Base-by-base conservation (phyloP, 1,284 basidiomycete genomes). In the Sphagnurus paluster region DNA sequence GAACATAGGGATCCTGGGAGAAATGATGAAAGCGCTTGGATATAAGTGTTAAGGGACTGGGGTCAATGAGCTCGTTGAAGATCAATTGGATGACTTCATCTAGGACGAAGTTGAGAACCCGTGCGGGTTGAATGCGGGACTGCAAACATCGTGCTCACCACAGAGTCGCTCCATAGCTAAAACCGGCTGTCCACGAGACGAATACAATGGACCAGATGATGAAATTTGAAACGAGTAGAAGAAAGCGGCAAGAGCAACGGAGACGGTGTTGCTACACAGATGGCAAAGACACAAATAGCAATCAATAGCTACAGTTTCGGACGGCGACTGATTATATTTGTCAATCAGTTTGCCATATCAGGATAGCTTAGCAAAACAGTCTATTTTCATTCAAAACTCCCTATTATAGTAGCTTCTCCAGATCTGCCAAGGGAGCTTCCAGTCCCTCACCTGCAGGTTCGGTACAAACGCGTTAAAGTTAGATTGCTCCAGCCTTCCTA, bases 381-480 rank as follows among this genome's bases (percentile, higher is more conserved):
- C 56, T 54, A 54, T 47, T 41, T 40, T 44, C 21, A 26, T 54
- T 74, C 67, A 87, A 60, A 87, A 80, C 53, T 63, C 64, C 62
- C 75, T 70, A 62, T 70, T 77, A 66, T 80, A 78, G 69, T 81
- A 85, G 55, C 79, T 71, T 59, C 80, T 78, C 91, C 90, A 96
- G 40, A 97, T 83, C 55, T 79, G 77, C 77, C 89, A 94, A 39
- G 93, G 85, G 53, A 97, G 69, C 68, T 79, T 84, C 90, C 94
- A 97, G 62, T 92, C 87, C 61, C 82, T 79, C 55, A 76, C 65
- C 64, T 84, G 84, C 55, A 96, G 60, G 50, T 75, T 72, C 5
- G 82, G 75, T 50, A 87, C 70, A 66, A 93, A 97, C 13, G 82
- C 89, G 63, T 97, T 80, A 70, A 97, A 98, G 63, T 90, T 81